Evolutionary conservation across 1,284 basidiomycete species (phyloP).

Genomic region (Irpex sp.): DNA sequence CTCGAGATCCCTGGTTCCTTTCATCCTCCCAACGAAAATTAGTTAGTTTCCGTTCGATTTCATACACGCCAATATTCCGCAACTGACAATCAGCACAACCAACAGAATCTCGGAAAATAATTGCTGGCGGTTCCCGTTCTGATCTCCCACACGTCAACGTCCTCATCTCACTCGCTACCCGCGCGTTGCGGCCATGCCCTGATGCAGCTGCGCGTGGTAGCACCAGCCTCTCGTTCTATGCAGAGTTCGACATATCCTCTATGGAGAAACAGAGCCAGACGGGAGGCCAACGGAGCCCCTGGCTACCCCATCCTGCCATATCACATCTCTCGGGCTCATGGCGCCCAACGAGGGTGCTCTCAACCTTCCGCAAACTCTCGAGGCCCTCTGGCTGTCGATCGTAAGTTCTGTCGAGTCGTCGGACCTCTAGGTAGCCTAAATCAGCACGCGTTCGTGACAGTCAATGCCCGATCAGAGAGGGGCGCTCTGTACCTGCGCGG

Average conservation of each 20-base stretch:
- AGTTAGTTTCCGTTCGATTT: too few relatives aligned
- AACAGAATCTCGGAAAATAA: not conserved
- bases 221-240: not conserved
- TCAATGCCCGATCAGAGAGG: slow-evolving; percentile 1
- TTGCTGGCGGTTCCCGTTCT: not conserved
- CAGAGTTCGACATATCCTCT: not conserved
- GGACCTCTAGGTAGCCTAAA: not conserved
- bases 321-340: not conserved
- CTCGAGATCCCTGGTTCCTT: not conserved
- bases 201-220: not conserved
- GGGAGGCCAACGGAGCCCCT: not conserved
- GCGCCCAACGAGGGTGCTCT: not conserved
- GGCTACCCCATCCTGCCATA: not conserved
- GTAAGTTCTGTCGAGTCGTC: not conserved
- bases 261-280: slow-evolving; percentile 1
- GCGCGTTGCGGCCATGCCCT: not conserved
- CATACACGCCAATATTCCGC: too few relatives aligned
- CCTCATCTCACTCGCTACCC: not conserved
- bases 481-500: not conserved
- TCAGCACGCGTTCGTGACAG: not conserved
- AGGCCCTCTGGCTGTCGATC: not conserved
- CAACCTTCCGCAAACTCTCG: not conserved
- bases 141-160: not conserved
- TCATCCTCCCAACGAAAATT: too few relatives aligned
- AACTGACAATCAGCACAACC: not conserved